Evolutionary conservation across 75 land plant genomes (phyloP).

Genomic region (Adiantum capillusveneris): DNA sequence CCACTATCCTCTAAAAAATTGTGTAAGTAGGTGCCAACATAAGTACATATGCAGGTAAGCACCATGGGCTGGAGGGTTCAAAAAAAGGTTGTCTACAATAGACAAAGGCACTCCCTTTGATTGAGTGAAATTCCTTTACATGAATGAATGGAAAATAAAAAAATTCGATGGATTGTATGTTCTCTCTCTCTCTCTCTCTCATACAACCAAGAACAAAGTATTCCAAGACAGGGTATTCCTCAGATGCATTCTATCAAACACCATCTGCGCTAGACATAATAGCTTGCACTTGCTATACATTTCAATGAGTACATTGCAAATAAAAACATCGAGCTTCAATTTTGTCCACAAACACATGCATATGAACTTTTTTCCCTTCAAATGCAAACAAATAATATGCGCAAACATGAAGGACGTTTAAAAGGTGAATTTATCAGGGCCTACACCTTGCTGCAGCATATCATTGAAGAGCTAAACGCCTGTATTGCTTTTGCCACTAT

Average conservation of each 20-base stretch:
- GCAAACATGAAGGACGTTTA: conserved; percentile 9
- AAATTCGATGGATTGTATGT: too few relatives aligned
- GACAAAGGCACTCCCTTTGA: too few relatives aligned
- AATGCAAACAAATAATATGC: background rate
- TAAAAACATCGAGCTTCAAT: background rate
- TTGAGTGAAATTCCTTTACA: too few relatives aligned
- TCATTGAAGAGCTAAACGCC: conserved; percentile 2
- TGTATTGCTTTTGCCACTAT: conserved; percentile 2
- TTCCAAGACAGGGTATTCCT: conserved; percentile 53
- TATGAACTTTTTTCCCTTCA: background rate
- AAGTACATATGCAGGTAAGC: too few relatives aligned
- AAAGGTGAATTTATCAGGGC: conserved; percentile 3
- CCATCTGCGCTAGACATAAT: conserved; percentile 22
- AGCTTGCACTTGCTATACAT: conserved; percentile 18
- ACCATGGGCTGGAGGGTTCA: too few relatives aligned
- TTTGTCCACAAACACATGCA: conserved; percentile 2
- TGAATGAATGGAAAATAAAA: too few relatives aligned
- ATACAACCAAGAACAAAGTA: too few relatives aligned
- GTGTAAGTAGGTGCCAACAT: too few relatives aligned
- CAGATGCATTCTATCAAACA: conserved; percentile 37
- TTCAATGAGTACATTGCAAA: conserved; percentile 6
- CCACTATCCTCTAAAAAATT: too few relatives aligned
- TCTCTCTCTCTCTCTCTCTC: too few relatives aligned
- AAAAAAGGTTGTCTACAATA: too few relatives aligned
- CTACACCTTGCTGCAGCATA: conserved; percentile 8